These are phyloP conservation scores for Parastagonospora avenae DNA, from an alignment of 2,329 filamentous ascomycete species.

Conservation along the genomic window DNA sequence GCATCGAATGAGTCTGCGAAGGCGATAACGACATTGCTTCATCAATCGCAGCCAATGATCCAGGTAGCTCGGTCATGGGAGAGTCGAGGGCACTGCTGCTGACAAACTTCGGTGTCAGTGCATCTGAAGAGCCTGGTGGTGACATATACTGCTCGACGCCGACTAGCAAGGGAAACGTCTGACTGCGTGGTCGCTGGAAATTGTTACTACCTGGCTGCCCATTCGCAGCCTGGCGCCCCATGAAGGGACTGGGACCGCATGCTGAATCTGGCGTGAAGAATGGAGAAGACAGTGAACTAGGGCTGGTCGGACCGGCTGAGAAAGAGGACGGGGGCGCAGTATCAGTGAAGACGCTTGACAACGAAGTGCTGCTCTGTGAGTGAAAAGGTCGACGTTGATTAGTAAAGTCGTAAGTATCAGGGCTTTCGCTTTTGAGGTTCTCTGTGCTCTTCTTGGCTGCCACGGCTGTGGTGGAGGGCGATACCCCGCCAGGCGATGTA, in stretches of 20 bases:
- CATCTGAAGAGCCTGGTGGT: constrained; percentile 57
- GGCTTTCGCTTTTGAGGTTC: constrained; percentile 63
- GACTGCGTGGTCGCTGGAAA: constrained; percentile 79
- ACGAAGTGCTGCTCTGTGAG: constrained; percentile 68
- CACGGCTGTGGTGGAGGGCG: constrained; percentile 70
- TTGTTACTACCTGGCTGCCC: constrained; percentile 57
- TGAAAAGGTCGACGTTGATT: constrained; percentile 67
- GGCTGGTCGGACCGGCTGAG: constrained; percentile 73
- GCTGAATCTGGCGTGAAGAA: constrained; percentile 80
- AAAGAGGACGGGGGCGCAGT: constrained; percentile 66
- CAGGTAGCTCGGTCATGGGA: constrained; percentile 54
- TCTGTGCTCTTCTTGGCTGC: constrained; percentile 70
- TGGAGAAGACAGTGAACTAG: constrained; percentile 72
- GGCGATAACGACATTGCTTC: constrained; percentile 47
- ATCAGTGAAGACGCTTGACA: constrained; percentile 71
- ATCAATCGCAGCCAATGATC: constrained; percentile 48
- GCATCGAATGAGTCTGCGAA: constrained; percentile 49
- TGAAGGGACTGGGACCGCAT: constrained; percentile 65
- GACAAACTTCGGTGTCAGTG: constrained; percentile 60
- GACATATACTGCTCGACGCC: constrained; percentile 66
- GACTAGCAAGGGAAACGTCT: constrained; percentile 76
- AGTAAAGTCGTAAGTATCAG: constrained; percentile 65
- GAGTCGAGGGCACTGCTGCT: constrained; percentile 56
- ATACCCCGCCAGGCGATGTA: constrained; percentile 70
- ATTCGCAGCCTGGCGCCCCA: constrained; percentile 56